Base-by-base conservation (phyloP, 2,329 filamentous ascomycete species). In the Sodiomyces alkalinus region DNA sequence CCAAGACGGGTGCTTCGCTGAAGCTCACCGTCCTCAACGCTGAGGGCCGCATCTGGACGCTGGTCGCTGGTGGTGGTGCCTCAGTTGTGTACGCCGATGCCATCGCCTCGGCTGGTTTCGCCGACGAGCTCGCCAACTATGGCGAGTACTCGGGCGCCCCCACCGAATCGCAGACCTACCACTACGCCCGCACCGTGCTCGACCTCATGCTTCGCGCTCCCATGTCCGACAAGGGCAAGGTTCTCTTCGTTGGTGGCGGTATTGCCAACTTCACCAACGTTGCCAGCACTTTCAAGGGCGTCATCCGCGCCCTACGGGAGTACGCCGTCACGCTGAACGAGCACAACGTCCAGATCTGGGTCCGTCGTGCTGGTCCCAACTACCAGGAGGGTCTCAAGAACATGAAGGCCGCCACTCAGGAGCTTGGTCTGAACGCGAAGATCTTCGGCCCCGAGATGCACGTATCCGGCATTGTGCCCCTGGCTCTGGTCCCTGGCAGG, bases 221-320 rank as follows among this genome's bases (percentile, higher is more conserved):
- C 33, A 58, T 74, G 52, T 68, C 73, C 57, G 71, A 81, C 36
- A 78, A 94, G 50, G 90, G 90, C 67, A 98, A 96, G 74, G 83
- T 98, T 30, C 78, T 98, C 41, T 98, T 98, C 73, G 96, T 98
- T 43, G 90, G 90, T 58, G 90, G 90, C 65, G 90, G 90, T 72
- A 98, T 98, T 71, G 90, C 90, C 70, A 98, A 98, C 79, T 98
- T 98, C 68, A 98, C 90, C 69, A 98, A 96, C 64, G 90, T 98
- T 31, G 90, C 90, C 36, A 90, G 80, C 46, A 98, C 90, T 40
- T 98, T 98, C 80, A 98, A 98, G 74, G 90, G 90, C 66, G 87
- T 98, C 57, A 98, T 98, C 55, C 80, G 83, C 45, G 90, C 90
- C 35, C 73, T 98, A 41, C 77, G 87, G 41, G 90, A 96, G 61